Evolutionary conservation across 2,329 filamentous ascomycete genomes (phyloP).

Genomic region (Lasiodiplodia sp.): DNA sequence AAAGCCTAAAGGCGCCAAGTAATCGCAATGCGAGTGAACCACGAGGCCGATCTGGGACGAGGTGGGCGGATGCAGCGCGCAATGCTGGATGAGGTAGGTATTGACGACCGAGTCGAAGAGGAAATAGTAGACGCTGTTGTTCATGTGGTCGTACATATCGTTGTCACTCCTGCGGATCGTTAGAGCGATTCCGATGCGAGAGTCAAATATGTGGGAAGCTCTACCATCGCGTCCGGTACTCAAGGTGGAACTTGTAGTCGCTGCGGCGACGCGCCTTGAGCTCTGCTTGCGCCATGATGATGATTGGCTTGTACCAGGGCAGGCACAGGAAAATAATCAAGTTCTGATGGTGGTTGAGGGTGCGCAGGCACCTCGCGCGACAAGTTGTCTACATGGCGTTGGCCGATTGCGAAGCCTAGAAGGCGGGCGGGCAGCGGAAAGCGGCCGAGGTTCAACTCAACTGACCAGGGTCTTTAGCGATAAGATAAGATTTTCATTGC

Average conservation of each 20-base stretch:
- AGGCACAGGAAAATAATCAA: no score
- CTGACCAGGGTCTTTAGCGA: neutral
- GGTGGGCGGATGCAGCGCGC: slow-evolving; percentile 73
- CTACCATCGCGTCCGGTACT: slow-evolving; percentile 90
- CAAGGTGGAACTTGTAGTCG: slow-evolving; percentile 80
- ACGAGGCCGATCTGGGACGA: slow-evolving; percentile 81
- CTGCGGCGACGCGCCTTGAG: slow-evolving; percentile 67
- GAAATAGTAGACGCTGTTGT: slow-evolving; percentile 87
- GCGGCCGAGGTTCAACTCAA: slow-evolving; percentile 9
- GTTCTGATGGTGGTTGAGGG: neutral
- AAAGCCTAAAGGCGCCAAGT: slow-evolving; percentile 81
- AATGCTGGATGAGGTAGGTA: slow-evolving; percentile 82
- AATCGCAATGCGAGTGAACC: slow-evolving; percentile 85
- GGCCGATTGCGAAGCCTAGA: neutral
- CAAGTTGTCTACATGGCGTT: neutral
- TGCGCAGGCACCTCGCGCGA: neutral
- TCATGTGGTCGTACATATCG: slow-evolving; percentile 94
- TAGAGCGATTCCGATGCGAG: slow-evolving; percentile 19
- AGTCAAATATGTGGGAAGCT: neutral
- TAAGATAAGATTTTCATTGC: slow-evolving; percentile 25
- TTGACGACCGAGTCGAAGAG: slow-evolving; percentile 93
- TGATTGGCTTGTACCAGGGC: neutral
- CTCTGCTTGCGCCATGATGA: slow-evolving; percentile 26
- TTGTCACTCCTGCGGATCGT: slow-evolving; percentile 75
- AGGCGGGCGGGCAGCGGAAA: slow-evolving; percentile 15